Percentiles rank a stretch among this genome's conserved stretches.
Evolutionary conservation across 1,284 basidiomycete genomes (phyloP).

Genomic region (Ceratobasidium sp.): DNA sequence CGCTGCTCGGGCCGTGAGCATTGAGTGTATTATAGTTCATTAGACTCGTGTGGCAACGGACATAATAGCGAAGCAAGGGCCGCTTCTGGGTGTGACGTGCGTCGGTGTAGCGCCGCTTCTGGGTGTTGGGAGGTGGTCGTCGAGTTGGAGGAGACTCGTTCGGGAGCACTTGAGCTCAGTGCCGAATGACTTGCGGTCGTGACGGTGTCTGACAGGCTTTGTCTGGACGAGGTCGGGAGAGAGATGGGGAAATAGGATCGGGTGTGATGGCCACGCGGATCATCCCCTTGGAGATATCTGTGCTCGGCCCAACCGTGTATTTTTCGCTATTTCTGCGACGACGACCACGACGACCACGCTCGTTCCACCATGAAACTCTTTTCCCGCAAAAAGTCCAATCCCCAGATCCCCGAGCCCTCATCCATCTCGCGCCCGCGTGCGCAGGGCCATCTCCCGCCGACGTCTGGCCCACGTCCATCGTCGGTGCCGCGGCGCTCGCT

Average conservation of each 20-base stretch:
- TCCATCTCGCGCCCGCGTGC: slow-evolving; percentile 32
- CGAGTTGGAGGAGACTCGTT: no score
- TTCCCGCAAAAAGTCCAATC: slow-evolving; percentile 32
- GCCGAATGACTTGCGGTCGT: no score
- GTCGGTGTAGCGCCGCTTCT: no score
- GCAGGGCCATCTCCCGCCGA: slow-evolving; percentile 30
- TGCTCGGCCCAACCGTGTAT: no score
- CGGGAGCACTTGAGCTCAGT: no score
- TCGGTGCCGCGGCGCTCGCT: slow-evolving; percentile 1
- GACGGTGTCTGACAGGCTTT: no score
- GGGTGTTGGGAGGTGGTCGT: no score
- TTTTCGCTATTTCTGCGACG: no score
- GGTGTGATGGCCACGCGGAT: background rate
- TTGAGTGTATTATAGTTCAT: background rate
- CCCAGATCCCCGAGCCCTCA: slow-evolving; percentile 16
- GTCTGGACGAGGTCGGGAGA: background rate
- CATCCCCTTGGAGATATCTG: slow-evolving; percentile 1
- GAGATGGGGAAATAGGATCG: slow-evolving; percentile 7
- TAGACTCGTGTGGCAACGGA: background rate
- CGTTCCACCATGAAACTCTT: slow-evolving; percentile 31
- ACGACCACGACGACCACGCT: background rate
- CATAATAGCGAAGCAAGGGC: no score
- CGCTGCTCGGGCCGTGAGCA: slow-evolving; percentile 69
- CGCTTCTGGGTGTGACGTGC: no score
- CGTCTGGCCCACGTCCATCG: background rate